Conservation (phyloP, 2,329 filamentous ascomycete species). For the Ophiocordyceps unilateralis region DNA sequence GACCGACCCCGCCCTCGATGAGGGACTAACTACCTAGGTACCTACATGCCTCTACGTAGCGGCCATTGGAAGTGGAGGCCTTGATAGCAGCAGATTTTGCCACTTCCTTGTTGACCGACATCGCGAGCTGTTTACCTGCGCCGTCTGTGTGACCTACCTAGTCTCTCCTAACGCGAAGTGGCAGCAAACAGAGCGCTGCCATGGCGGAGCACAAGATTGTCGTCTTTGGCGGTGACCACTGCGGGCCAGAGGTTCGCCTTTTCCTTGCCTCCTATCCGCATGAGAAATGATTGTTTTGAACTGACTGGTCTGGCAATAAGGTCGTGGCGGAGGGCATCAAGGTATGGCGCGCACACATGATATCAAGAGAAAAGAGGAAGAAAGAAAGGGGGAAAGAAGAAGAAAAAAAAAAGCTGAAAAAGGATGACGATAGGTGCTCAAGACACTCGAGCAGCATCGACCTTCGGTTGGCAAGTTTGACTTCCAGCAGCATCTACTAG, state of each 20-base stretch:
- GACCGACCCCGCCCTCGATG: not conserved
- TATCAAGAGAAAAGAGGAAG: too few species aligned
- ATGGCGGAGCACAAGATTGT: constrained; percentile 66
- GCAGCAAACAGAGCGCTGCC: too few species aligned
- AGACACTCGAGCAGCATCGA: constrained; percentile 55
- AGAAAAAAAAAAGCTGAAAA: not conserved
- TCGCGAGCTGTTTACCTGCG: too few species aligned
- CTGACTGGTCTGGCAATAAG: constrained; percentile 13
- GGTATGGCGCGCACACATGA: constrained; percentile 32
- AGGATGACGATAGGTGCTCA: constrained; percentile 33
- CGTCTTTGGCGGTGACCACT: constrained; percentile 70
- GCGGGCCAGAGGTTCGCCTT: constrained; percentile 51
- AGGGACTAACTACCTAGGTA: too few species aligned
- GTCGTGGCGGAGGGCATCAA: constrained; percentile 75
- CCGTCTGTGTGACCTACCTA: too few species aligned
- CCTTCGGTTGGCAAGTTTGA: constrained; percentile 63
- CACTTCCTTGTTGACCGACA: too few species aligned
- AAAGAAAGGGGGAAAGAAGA: not conserved
- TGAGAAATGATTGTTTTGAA: too few species aligned
- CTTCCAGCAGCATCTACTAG: constrained; percentile 76
- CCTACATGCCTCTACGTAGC: too few species aligned
- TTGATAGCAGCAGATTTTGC: too few species aligned
- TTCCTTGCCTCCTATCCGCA: too few species aligned
- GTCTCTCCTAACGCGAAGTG: too few species aligned
- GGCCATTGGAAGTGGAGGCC: too few species aligned